Base-by-base conservation (phyloP, 768 basidiomycete genomes). In the Rhizopogon vulgaris region DNA sequence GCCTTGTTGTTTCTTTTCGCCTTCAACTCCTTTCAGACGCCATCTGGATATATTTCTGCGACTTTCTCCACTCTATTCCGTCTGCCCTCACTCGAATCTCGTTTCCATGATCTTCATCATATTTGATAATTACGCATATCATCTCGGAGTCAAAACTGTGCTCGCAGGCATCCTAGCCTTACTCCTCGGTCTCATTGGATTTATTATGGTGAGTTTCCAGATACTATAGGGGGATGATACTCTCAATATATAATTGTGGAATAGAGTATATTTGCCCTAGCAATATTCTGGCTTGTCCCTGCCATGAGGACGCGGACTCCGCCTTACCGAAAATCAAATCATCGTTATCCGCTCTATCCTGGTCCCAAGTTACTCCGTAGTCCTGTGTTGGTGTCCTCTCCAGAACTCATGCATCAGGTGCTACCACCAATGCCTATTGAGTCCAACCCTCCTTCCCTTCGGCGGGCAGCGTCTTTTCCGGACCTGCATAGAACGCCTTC, bases 181-280 rank as follows among this genome's bases (percentile, higher is more conserved):
- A 18, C 54, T 60, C 9, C 53, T 60, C 25, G 58, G 62, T 48
- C 56, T 58, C 17, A 52, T 66, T 22, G 62, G 62, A 17, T 61
- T 60, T 52, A 57, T 64, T 28, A 51, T 63, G 38, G 65, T 66
- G 17, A 38, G 62, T 56, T 11, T 27, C 25, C 38, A 28, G 10
- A 14, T 2, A n/a, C 30, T 22, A n/a, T n/a, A 18, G 6, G 4
- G 5, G 11, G n/a, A 28, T 32, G 30, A 32, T 45, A 7, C 5
- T 22, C 12, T 30, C 18, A 45, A 30, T 30, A 30, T 14, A n/a
- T 28, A 24, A 10, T 15, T 5, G 17, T 14, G 45, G 43, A 45
- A 11, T 49, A 67, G 66, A 65, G 64, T 46, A 54, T 67, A 28
- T 49, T 65, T 38, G 63, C 66, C 37, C 59, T 62, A 6, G 52